These are phyloP conservation scores for Flaveria linearis DNA, from an alignment of 129 eudicot genomes.

Conservation along the genomic window DNA sequence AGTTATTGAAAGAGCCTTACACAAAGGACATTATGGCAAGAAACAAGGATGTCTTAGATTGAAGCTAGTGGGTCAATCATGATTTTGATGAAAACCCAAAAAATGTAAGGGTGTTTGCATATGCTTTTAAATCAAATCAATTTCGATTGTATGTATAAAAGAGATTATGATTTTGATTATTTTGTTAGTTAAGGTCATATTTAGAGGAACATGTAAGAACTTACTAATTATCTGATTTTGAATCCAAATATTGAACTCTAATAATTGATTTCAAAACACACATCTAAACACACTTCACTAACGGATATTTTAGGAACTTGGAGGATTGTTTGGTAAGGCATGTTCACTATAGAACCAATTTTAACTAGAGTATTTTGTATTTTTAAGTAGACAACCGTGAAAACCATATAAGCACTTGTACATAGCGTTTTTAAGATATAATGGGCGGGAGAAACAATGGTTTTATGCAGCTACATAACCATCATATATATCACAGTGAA, in stretches of 20 bases:
- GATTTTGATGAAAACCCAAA: neutral
- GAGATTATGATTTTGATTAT: neutral
- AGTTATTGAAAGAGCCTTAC: neutral
- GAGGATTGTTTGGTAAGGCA: neutral
- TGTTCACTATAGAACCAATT: neutral
- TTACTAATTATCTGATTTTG: neutral
- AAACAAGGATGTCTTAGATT: conserved; percentile 4
- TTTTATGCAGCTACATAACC: neutral
- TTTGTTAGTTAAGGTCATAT: neutral
- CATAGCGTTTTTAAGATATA: neutral
- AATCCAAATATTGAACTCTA: too few relatives aligned
- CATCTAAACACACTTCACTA: neutral
- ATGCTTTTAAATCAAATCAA: neutral
- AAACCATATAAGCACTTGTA: neutral
- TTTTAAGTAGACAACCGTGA: neutral
- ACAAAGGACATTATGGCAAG: neutral
- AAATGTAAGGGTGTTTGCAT: conserved; percentile 2
- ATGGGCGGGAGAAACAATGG: neutral
- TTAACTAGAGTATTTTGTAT: too few relatives aligned
- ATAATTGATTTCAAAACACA: too few relatives aligned
- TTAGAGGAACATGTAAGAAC: neutral
- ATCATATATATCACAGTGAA: neutral
- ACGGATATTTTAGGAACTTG: neutral
- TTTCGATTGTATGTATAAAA: too few relatives aligned
- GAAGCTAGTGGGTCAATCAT: neutral